Evolutionary conservation across 371 early-diverging fungal species (phyloP).

Genomic region (Rhizopus arrhizus): DNA sequence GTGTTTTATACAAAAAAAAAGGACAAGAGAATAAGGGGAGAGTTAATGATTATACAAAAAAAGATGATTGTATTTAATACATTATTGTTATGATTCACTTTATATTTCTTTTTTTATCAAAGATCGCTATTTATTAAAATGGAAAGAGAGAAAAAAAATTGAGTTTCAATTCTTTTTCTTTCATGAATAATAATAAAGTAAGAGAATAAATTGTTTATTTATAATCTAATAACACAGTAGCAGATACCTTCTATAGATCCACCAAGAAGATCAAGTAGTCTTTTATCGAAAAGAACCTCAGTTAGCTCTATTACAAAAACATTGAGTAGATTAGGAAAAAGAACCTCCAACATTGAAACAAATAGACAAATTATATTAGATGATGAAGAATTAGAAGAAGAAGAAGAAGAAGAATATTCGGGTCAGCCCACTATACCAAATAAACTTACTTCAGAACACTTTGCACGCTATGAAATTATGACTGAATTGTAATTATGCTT

Average conservation of each 20-base stretch:
- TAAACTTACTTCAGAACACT: slow-evolving; percentile 32
- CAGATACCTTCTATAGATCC: neutral
- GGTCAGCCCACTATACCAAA: slow-evolving; percentile 21
- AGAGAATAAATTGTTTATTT: no score
- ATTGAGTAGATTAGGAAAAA: slow-evolving; percentile 15
- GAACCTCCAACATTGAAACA: slow-evolving; percentile 4
- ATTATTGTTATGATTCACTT: no score
- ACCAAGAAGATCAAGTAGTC: slow-evolving; percentile 24
- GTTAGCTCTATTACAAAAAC: slow-evolving; percentile 19
- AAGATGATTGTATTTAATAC: no score
- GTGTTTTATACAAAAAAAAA: no score
- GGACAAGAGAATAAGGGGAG: no score
- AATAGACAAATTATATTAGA: neutral
- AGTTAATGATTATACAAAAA: no score
- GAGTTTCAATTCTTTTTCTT: no score
- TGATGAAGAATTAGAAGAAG: slow-evolving; percentile 26
- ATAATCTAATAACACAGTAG: no score
- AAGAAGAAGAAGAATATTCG: slow-evolving; percentile 24
- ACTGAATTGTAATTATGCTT: slow-evolving; percentile 54
- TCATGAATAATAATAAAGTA: no score
- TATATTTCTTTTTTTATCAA: no score
- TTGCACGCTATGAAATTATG: slow-evolving; percentile 56
- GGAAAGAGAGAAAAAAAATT: no score
- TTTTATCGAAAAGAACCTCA: slow-evolving; percentile 16
- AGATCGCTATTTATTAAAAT: no score